These are phyloP conservation scores for Septoria linicola DNA, from an alignment of 2,329 filamentous ascomycete genomes.

Conservation along the genomic window DNA sequence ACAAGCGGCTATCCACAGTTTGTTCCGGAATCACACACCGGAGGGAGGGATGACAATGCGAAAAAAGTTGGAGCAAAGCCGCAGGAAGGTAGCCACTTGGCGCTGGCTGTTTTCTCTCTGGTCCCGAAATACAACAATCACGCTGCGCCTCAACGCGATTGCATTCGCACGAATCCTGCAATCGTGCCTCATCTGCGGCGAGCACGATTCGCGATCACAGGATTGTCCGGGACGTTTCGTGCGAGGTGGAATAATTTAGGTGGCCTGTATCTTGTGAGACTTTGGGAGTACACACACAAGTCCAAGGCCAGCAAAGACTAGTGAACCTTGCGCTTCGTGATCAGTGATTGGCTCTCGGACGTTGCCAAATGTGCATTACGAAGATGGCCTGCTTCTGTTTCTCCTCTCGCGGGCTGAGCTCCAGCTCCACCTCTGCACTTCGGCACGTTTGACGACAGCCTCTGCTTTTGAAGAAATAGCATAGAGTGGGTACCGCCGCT, in stretches of 20 bases:
- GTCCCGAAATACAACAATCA: conserved; percentile 1
- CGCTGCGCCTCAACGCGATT: conserved; percentile 6
- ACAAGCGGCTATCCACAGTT: conserved; percentile 9
- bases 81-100: conserved; percentile 8
- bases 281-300: conserved; percentile 4
- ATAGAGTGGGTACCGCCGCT: conserved; percentile 3
- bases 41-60: conserved; percentile 2
- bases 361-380: conserved; percentile 6
- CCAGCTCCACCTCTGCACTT: neutral
- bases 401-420: neutral
- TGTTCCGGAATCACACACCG: conserved; percentile 4
- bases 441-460: conserved; percentile 6
- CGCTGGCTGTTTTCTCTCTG: neutral
- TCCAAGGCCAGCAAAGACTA: conserved; percentile 1
- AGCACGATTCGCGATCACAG: too few relatives aligned
- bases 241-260: too few relatives aligned
- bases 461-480: neutral
- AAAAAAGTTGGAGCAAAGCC: conserved; percentile 9
- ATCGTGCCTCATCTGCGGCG: too few relatives aligned
- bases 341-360: conserved; percentile 2
- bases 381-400: conserved; percentile 7
- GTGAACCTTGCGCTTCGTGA: conserved; percentile 9
- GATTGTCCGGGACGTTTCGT: too few relatives aligned
- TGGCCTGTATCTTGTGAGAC: conserved; percentile 5
- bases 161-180: neutral